A percentile compares a stretch with the other conserved stretches of the same genome.
Evolutionary conservation across 768 basidiomycete species (phyloP).

Genomic region (Macrolepiota dolichaula): DNA sequence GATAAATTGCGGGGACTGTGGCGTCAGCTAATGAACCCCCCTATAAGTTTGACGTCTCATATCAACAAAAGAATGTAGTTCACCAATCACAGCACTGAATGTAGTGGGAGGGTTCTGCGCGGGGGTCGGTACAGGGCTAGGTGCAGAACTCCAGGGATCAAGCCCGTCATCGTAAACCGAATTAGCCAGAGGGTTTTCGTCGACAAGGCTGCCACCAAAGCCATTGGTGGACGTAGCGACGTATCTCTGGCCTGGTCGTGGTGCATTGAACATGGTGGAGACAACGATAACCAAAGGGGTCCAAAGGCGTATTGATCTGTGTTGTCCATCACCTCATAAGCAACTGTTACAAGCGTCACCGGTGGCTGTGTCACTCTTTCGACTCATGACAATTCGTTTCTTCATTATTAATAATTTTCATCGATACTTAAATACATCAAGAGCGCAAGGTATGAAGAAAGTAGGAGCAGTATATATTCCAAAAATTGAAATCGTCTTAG

Average conservation of each 20-base stretch:
- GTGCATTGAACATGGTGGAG: conserved; percentile 77
- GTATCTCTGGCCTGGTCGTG: conserved; percentile 71
- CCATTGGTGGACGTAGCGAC: conserved; percentile 50
- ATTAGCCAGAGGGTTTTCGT: conserved; percentile 69
- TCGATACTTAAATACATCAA: conserved; percentile 19
- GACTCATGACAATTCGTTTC: background rate
- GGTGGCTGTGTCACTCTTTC: background rate
- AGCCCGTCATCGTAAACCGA: conserved; percentile 79
- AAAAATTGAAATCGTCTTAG: conserved; percentile 2
- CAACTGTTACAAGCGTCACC: conserved; percentile 2
- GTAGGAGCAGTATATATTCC: background rate
- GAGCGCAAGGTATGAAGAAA: conserved; percentile 15
- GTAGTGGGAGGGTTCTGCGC: conserved; percentile 40
- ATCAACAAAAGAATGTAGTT: conserved; percentile 13
- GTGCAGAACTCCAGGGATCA: conserved; percentile 78
- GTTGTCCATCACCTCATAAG: background rate
- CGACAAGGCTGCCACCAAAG: conserved; percentile 71
- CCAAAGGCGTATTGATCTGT: background rate
- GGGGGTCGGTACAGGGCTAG: conserved; percentile 68
- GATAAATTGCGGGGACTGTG: conserved; percentile 76
- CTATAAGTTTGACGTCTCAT: conserved; percentile 2
- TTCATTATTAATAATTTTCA: conserved; percentile 1
- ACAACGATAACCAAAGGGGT: background rate
- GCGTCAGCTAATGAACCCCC: conserved; percentile 56
- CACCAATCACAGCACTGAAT: conserved; percentile 72